Evolutionary conservation across 23 red algal genomes (phyloP).

Genomic region (Chondrus crispus): DNA sequence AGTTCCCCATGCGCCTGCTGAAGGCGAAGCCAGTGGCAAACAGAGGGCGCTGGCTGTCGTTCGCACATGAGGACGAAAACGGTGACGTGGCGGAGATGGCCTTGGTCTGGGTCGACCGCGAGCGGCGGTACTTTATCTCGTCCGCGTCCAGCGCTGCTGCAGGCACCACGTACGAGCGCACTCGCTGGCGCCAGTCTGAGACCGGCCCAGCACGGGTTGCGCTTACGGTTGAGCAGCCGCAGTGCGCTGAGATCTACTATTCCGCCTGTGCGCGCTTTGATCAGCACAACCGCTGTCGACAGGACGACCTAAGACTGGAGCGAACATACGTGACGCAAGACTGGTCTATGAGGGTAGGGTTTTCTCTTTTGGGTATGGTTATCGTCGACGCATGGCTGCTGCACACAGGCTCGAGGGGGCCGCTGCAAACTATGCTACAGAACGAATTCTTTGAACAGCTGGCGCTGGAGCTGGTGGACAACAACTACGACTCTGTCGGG

Average conservation of each 20-base stretch:
- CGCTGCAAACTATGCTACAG: neutral
- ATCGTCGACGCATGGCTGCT: neutral
- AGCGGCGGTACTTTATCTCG: neutral
- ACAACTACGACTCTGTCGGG: neutral
- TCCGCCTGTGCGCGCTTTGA: neutral
- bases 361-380: neutral
- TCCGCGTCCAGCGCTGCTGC: neutral
- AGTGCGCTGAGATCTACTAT: neutral
- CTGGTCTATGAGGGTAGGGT: neutral
- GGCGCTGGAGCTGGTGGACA: neutral
- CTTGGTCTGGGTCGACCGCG: slow-evolving; percentile 11
- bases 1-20: neutral
- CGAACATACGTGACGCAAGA: neutral
- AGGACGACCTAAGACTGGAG: neutral
- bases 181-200: neutral
- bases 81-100: neutral
- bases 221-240: neutral
- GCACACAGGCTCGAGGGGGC: neutral
- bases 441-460: neutral
- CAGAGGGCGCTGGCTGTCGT: neutral
- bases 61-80: neutral
- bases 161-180: neutral
- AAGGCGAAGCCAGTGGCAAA: neutral
- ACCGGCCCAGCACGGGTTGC: neutral
- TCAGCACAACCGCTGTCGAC: slow-evolving; percentile 15